phyloP scores from a whole-genome alignment of 305 asterid genomes.

The Caryopteris hybrid region DNA sequence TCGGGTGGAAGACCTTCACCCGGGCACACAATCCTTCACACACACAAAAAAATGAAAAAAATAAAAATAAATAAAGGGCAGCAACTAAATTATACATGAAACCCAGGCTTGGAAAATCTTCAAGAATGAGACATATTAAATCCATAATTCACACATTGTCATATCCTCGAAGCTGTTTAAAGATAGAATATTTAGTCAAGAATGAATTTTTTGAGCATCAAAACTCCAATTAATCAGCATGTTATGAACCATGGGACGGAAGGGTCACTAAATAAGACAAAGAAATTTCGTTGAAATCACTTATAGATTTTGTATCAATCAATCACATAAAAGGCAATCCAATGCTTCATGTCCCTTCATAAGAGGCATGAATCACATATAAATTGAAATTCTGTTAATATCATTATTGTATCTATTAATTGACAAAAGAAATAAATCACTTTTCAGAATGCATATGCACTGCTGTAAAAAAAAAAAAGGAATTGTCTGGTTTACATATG shows the following conservation, averaged over 20 bases:
- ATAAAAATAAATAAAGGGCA: background rate
- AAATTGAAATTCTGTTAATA: background rate
- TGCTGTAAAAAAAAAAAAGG: too few species aligned
- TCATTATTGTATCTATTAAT: background rate
- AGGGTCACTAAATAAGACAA: background rate
- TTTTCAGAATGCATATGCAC: background rate
- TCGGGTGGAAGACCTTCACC: constrained; percentile 90
- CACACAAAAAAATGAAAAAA: background rate
- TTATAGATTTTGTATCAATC: background rate
- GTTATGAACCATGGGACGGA: too few species aligned
- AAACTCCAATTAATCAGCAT: background rate
- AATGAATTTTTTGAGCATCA: background rate
- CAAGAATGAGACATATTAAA: too few species aligned
- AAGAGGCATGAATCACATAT: background rate
- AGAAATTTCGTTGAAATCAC: background rate
- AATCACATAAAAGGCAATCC: background rate
- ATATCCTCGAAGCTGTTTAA: too few species aligned
- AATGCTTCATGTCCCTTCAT: background rate
- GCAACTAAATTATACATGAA: too few species aligned
- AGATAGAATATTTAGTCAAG: too few species aligned
- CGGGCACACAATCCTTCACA: constrained; percentile 65
- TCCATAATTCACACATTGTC: too few species aligned
- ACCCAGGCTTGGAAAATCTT: too few species aligned
- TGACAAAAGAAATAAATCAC: background rate
- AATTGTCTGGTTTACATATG: background rate